Percentiles rank a stretch among this genome's conserved stretches.
These are phyloP conservation scores for Protostelium mycophagum DNA, from an alignment of 78 protist species.

Conservation along the genomic window DNA sequence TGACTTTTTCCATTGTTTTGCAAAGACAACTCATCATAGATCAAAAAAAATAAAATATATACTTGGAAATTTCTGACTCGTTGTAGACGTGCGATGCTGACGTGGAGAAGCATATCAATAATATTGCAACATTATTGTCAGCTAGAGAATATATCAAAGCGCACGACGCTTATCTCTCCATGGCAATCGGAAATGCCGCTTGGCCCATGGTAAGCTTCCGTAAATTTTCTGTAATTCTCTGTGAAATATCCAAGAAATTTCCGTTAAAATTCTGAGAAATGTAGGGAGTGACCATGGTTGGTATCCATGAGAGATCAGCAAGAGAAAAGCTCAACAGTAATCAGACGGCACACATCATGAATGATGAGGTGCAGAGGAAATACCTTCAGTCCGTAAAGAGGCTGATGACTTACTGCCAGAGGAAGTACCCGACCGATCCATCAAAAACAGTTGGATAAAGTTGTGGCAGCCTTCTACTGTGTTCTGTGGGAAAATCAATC, in stretches of 20 bases:
- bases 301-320: slow-evolving; percentile 88
- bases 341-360: slow-evolving; percentile 78
- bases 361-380: slow-evolving; percentile 90
- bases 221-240: background rate
- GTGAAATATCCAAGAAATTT: too few species aligned
- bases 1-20: too few species aligned
- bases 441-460: slow-evolving; percentile 68
- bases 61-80: background rate
- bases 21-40: too few species aligned
- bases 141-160: slow-evolving; percentile 76
- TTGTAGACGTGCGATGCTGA: slow-evolving; percentile 22
- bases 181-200: slow-evolving; percentile 94
- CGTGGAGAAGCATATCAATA: slow-evolving; percentile 6
- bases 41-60: background rate
- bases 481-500: too few species aligned
- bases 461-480: too few species aligned
- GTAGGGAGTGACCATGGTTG: slow-evolving; percentile 82
- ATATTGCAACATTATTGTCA: slow-evolving; percentile 27
- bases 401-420: slow-evolving; percentile 81
- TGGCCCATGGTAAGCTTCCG: slow-evolving; percentile 79
- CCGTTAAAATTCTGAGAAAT: too few species aligned
- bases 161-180: slow-evolving; percentile 66
- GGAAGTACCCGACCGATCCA: slow-evolving; percentile 63
- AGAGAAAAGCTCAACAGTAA: slow-evolving; percentile 78
- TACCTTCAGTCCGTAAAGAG: slow-evolving; percentile 84